A percentile compares a stretch with the other conserved stretches of the same genome.
These are phyloP conservation scores for Zasmidium cellare DNA, from an alignment of 2,329 filamentous ascomycete species.

Conservation along the genomic window DNA sequence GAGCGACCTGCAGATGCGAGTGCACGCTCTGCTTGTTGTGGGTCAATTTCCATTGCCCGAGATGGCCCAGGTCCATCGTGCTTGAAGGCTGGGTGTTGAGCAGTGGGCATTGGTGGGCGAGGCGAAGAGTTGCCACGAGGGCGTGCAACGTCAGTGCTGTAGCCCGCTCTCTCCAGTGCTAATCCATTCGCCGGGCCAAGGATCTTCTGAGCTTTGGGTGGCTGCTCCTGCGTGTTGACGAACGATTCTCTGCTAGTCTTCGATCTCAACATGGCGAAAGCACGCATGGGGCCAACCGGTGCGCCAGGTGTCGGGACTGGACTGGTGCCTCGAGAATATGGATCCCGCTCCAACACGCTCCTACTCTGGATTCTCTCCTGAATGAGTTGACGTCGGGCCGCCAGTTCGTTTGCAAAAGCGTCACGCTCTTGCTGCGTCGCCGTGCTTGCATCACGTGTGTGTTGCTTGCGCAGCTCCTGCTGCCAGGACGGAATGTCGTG, in stretches of 20 bases:
- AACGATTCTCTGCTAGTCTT: constrained; percentile 71
- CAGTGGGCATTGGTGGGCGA: constrained; percentile 21
- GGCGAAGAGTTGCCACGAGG: constrained; percentile 26
- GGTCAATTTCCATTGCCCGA: constrained; percentile 5
- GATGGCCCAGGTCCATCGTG: constrained; percentile 14
- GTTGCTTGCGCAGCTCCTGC: constrained; percentile 48
- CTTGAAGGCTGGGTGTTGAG: constrained; percentile 27
- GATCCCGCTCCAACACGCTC: constrained; percentile 63
- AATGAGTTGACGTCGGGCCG: constrained; percentile 68
- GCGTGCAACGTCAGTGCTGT: constrained; percentile 33
- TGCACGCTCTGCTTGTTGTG: constrained; percentile 13
- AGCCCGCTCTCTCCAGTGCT: constrained; percentile 14
- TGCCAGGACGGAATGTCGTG: constrained; percentile 44
- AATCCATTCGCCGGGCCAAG: constrained; percentile 43
- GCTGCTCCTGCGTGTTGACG: constrained; percentile 47
- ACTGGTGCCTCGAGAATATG: constrained; percentile 35
- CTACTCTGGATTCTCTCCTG: constrained; percentile 68
- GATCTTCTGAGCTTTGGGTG: constrained; percentile 61
- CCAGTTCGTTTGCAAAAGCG: constrained; percentile 73
- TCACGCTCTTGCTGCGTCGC: constrained; percentile 60
- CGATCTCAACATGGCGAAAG: constrained; percentile 63
- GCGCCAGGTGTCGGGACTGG: constrained; percentile 32
- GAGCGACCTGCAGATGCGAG: constrained; percentile 18
- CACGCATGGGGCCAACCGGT: constrained; percentile 49
- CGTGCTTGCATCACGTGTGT: constrained; percentile 51